These are phyloP conservation scores for Albugo candida DNA, from an alignment of 352 stramenopile species.

Conservation along the genomic window DNA sequence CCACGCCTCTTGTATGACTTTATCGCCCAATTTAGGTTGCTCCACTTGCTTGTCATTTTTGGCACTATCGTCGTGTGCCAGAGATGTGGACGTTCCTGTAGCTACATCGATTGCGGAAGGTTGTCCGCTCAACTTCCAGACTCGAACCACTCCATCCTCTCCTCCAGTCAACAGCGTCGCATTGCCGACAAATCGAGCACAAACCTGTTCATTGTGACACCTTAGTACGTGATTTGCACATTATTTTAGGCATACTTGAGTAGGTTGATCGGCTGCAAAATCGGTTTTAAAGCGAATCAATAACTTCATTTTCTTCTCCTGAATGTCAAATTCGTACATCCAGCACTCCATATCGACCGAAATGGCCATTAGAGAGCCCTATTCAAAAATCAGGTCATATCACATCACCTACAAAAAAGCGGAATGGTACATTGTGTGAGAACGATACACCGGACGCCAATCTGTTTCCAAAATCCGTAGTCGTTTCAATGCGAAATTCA, in stretches of 20 bases:
- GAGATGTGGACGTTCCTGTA: slow-evolving; percentile 17
- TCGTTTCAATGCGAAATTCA: slow-evolving; percentile 45
- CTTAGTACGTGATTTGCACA: neutral
- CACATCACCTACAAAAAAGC: neutral
- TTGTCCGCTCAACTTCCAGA: slow-evolving; percentile 41
- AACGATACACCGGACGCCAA: slow-evolving; percentile 58
- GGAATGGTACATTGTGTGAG: slow-evolving; percentile 27
- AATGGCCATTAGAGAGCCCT: slow-evolving; percentile 48
- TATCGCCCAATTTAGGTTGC: slow-evolving; percentile 33
- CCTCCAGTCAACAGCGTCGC: slow-evolving; percentile 57
- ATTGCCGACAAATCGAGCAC: slow-evolving; percentile 62
- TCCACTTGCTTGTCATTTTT: slow-evolving; percentile 10
- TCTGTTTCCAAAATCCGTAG: slow-evolving; percentile 44
- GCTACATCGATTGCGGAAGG: slow-evolving; percentile 23
- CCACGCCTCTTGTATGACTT: slow-evolving; percentile 20
- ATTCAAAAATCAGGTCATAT: neutral
- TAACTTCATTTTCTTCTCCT: slow-evolving; percentile 34
- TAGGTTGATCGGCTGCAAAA: slow-evolving; percentile 49
- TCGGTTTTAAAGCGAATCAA: slow-evolving; percentile 69
- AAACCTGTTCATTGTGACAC: slow-evolving; percentile 17
- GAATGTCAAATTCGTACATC: slow-evolving; percentile 43
- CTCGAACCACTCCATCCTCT: slow-evolving; percentile 57
- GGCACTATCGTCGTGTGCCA: slow-evolving; percentile 12
- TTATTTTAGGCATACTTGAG: slow-evolving; percentile 15
- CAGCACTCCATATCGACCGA: slow-evolving; percentile 56